phyloP scores from a whole-genome alignment of 2,329 filamentous ascomycete genomes.

The Beauveria australis region DNA sequence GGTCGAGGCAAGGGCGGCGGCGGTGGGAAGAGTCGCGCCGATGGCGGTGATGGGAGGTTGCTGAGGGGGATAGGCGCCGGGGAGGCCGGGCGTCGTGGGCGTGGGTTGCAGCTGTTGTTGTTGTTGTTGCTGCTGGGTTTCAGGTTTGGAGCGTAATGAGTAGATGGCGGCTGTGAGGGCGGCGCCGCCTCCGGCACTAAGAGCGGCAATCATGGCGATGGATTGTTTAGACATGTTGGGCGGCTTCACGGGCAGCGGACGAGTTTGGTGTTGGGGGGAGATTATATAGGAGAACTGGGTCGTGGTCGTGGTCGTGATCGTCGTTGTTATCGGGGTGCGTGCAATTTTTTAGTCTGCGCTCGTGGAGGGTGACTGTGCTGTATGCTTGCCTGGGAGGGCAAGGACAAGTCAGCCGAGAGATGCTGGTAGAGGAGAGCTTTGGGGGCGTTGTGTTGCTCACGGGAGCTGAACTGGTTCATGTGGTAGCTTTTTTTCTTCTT shows the following conservation, averaged over 20 bases:
- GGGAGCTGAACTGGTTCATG: neutral
- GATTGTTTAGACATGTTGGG: constrained; percentile 69
- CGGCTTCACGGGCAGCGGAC: neutral
- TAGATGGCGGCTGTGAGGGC: constrained; percentile 64
- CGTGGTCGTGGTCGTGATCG: too few relatives aligned
- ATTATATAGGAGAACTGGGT: constrained; percentile 12
- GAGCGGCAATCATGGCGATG: constrained; percentile 64
- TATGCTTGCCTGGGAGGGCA: neutral
- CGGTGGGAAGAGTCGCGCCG: constrained; percentile 51
- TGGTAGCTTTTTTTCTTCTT: neutral
- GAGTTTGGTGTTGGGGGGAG: constrained; percentile 8
- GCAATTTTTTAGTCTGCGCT: neutral
- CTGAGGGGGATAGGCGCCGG: constrained; percentile 21
- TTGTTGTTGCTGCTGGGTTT: constrained; percentile 21
- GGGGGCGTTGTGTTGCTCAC: neutral
- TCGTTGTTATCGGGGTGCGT: too few relatives aligned
- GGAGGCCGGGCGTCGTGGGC: constrained; percentile 21
- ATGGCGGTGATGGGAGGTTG: constrained; percentile 26
- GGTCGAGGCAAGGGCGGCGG: constrained; percentile 22
- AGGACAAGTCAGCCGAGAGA: neutral
- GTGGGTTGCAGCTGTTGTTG: constrained; percentile 14
- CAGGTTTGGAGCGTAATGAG: constrained; percentile 43
- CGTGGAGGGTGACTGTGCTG: neutral
- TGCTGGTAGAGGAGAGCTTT: neutral
- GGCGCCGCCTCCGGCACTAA: constrained; percentile 69